A percentile compares a stretch with the other conserved stretches of the same genome.
These are phyloP conservation scores for Pseudohyphozyma bogoriensis DNA, from an alignment of 768 basidiomycete species.

Conservation along the genomic window DNA sequence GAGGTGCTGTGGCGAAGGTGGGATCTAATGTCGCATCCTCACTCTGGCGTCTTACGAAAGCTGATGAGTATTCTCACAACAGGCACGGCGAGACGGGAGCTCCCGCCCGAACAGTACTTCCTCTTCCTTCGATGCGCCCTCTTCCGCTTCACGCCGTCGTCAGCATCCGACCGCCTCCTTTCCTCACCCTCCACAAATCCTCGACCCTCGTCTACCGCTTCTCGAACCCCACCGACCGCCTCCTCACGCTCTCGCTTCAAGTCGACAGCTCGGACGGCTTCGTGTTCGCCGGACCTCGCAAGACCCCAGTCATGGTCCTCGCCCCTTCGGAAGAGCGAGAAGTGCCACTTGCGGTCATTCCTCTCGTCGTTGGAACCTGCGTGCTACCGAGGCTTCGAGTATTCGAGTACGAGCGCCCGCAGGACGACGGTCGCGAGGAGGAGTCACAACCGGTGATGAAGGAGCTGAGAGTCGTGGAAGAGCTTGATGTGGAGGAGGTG, in stretches of 20 bases:
- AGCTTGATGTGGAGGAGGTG: background rate
- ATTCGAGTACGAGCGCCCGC: conserved; percentile 7
- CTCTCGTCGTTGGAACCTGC: conserved; percentile 4
- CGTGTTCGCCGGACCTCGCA: conserved; percentile 65
- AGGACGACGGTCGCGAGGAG: background rate
- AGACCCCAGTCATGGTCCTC: conserved; percentile 58
- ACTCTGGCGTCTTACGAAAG: background rate
- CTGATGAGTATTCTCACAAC: background rate
- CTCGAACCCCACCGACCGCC: conserved; percentile 57
- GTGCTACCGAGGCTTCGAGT: conserved; percentile 15
- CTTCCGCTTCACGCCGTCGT: conserved; percentile 52
- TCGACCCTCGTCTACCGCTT: conserved; percentile 41
- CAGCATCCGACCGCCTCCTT: conserved; percentile 54
- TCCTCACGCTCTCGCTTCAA: conserved; percentile 55
- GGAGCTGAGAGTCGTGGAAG: background rate
- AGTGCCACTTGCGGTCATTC: conserved; percentile 4
- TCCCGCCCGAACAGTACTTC: conserved; percentile 5
- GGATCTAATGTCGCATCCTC: background rate
- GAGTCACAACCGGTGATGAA: background rate
- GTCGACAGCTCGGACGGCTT: conserved; percentile 70
- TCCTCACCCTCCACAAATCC: conserved; percentile 44
- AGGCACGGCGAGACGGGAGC: background rate
- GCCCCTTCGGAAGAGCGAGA: conserved; percentile 48
- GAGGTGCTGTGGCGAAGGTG: conserved; percentile 33
- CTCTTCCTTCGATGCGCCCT: conserved; percentile 52